phyloP scores from a whole-genome alignment of 1,284 basidiomycete species.

The Leccinum griseonigrum region DNA sequence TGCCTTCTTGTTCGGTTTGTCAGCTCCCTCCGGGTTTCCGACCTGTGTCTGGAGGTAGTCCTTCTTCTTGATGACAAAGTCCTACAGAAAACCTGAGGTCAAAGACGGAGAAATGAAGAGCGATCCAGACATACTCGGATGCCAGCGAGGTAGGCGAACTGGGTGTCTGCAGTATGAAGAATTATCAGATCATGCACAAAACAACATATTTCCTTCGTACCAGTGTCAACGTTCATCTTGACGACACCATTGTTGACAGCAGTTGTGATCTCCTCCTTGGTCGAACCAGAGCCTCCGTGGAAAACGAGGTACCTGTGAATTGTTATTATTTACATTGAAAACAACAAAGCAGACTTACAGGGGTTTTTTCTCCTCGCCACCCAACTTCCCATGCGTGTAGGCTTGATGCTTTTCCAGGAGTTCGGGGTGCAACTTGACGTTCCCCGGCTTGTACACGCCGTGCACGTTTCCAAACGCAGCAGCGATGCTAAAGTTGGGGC shows the following conservation, averaged over 20 bases:
- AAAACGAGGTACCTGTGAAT: conserved; percentile 89
- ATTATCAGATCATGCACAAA: conserved; percentile 8
- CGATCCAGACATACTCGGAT: conserved; percentile 60
- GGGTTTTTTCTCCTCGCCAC: conserved; percentile 69
- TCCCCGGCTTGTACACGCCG: conserved; percentile 83
- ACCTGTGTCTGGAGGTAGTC: conserved; percentile 87
- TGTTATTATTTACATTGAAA: not conserved
- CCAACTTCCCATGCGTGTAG: conserved; percentile 72
- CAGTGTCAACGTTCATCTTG: conserved; percentile 97
- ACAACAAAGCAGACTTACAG: conserved; percentile 53
- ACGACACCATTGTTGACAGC: conserved; percentile 93
- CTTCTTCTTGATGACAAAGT: conserved; percentile 83
- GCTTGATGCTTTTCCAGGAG: conserved; percentile 92
- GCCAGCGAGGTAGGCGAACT: conserved; percentile 90
- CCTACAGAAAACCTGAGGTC: conserved; percentile 37
- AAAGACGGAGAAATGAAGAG: not conserved
- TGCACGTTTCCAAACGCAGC: conserved; percentile 88
- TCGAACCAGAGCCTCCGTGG: conserved; percentile 99
- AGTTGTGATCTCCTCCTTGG: conserved; percentile 93
- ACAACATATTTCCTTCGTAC: conserved; percentile 28
- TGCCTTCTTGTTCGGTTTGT: conserved; percentile 98
- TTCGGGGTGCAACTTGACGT: conserved; percentile 88
- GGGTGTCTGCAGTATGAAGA: conserved; percentile 58
- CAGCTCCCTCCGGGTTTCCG: conserved; percentile 90
- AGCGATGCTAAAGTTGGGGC: conserved; percentile 92